phyloP scores from a whole-genome alignment of 1,284 basidiomycete species.

The Sporisorium sorghi region DNA sequence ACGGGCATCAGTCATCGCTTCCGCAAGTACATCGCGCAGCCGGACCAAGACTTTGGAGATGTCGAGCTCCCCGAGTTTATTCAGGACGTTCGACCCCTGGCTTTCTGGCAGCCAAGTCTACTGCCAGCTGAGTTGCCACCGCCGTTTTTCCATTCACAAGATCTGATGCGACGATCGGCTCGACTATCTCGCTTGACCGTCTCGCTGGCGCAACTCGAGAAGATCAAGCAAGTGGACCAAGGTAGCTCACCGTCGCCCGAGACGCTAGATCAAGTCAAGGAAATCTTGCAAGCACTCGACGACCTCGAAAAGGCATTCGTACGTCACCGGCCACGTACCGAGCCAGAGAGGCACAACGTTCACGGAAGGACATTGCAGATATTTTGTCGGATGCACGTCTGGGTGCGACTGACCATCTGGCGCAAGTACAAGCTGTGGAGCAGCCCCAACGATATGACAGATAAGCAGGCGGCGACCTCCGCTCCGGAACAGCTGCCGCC shows the following conservation, averaged over 20 bases:
- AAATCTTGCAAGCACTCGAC: constrained; percentile 26
- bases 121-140: constrained; percentile 39
- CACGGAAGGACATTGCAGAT: constrained; percentile 49
- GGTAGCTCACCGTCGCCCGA: constrained; percentile 13
- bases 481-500: background rate
- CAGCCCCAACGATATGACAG: background rate
- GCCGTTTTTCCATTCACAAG: constrained; percentile 51
- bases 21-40: constrained; percentile 46
- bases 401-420: constrained; percentile 50
- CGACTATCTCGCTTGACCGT: constrained; percentile 33
- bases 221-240: constrained; percentile 24
- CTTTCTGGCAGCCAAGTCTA: constrained; percentile 50
- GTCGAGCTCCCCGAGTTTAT: constrained; percentile 37
- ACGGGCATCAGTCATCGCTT: constrained; percentile 46
- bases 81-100: constrained; percentile 43
- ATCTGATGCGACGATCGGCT: constrained; percentile 46
- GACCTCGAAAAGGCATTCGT: constrained; percentile 35
- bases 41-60: constrained; percentile 39
- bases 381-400: constrained; percentile 53
- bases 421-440: constrained; percentile 47
- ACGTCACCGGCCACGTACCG: constrained; percentile 36
- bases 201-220: constrained; percentile 26
- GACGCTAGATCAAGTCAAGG: constrained; percentile 22
- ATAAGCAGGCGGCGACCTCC: no score
- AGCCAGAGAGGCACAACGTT: constrained; percentile 34